Evolutionary conservation across 768 basidiomycete species (phyloP).

Genomic region (Gloeopeniophorella convolvens): DNA sequence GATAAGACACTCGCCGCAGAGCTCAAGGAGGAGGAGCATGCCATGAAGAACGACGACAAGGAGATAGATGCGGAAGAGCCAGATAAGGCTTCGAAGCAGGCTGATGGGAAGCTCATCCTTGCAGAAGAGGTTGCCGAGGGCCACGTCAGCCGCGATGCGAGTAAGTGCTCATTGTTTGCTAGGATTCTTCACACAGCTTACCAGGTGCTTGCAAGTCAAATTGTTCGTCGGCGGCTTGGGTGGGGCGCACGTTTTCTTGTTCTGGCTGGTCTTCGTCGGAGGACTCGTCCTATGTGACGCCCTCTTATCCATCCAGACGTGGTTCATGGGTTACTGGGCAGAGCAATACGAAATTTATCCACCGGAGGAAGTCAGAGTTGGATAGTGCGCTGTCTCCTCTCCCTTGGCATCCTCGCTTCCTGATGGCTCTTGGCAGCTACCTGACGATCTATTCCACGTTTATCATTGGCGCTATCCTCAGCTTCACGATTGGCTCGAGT

Average conservation of each 20-base stretch:
- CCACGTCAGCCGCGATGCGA: constrained; percentile 44
- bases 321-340: constrained; percentile 43
- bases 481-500: constrained; percentile 32
- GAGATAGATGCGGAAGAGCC: constrained; percentile 22
- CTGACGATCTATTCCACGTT: constrained; percentile 37
- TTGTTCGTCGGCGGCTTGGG: constrained; percentile 26
- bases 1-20: constrained; percentile 32
- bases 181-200: not conserved
- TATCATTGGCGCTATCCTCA: constrained; percentile 27
- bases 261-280: constrained; percentile 27
- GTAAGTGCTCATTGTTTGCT: constrained; percentile 23
- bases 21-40: constrained; percentile 21
- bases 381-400: constrained; percentile 26
- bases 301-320: constrained; percentile 28
- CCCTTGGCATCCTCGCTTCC: not conserved
- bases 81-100: constrained; percentile 19
- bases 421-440: constrained; percentile 35
- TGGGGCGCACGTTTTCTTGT: constrained; percentile 25
- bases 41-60: constrained; percentile 26
- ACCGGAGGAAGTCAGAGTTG: constrained; percentile 30
- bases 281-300: constrained; percentile 24
- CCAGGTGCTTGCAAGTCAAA: constrained; percentile 26
- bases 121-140: constrained; percentile 59
- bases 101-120: constrained; percentile 53
- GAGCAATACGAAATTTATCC: constrained; percentile 33